Evolutionary conservation across 495 filamentous ascomycete species (phyloP).

Genomic region (Penicillium crystallinum): DNA sequence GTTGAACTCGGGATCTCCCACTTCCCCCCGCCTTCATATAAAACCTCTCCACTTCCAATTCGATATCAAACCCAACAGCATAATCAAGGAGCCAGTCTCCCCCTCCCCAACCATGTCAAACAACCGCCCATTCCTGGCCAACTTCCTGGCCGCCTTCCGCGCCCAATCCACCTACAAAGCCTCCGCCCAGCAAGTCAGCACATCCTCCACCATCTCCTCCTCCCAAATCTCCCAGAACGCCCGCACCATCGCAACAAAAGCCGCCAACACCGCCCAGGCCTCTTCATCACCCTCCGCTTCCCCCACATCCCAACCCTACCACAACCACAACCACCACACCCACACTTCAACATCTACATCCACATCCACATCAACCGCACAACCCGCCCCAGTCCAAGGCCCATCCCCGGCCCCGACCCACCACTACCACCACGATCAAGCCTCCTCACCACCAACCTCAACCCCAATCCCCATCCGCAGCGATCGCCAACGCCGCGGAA

Average conservation of each 20-base stretch:
- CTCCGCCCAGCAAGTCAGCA: constrained; percentile 25
- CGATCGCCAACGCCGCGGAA: constrained; percentile 48
- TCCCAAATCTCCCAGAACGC: constrained; percentile 36
- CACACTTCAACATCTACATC: constrained; percentile 9
- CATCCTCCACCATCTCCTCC: constrained; percentile 26
- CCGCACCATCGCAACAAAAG: constrained; percentile 42
- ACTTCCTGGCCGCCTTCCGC: constrained; percentile 82
- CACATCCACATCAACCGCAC: constrained; percentile 21
- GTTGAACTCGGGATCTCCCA: constrained; percentile 7
- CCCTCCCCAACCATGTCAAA: constrained; percentile 44
- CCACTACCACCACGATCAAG: constrained; percentile 18
- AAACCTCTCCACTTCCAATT: neutral
- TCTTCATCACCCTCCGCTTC: constrained; percentile 1
- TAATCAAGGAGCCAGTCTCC: too few species aligned
- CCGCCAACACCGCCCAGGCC: constrained; percentile 14
- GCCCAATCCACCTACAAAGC: constrained; percentile 51
- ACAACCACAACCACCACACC: constrained; percentile 16
- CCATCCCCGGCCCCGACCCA: constrained; percentile 7
- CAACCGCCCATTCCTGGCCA: constrained; percentile 78
- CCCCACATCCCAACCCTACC: constrained; percentile 5
- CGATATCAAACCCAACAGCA: neutral
- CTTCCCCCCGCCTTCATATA: constrained; percentile 1
- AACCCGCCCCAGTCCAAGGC: constrained; percentile 12
- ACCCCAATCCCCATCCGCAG: constrained; percentile 37
- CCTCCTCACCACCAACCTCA: constrained; percentile 14